Evolutionary conservation across 805 yeast species (phyloP).

Genomic region (Torulaspora microellipsoides): DNA sequence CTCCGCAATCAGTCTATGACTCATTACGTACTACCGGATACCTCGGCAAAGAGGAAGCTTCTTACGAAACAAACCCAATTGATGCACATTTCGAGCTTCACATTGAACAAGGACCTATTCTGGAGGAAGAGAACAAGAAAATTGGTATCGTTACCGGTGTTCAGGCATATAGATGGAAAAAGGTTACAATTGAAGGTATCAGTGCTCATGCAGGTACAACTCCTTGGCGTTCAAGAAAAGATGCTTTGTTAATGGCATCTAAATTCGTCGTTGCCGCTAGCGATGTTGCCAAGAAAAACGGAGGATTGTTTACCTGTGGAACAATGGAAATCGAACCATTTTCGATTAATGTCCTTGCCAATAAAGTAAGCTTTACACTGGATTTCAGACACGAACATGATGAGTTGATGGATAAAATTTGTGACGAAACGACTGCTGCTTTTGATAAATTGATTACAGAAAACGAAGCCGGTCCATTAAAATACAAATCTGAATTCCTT

Average conservation of each 20-base stretch:
- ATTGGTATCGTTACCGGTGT: conserved; percentile 63
- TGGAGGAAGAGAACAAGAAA: conserved; percentile 49
- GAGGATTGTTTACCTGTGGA: conserved; percentile 55
- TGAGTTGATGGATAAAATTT: conserved; percentile 36
- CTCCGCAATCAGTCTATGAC: conserved; percentile 43
- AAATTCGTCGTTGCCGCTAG: conserved; percentile 52
- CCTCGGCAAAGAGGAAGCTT: conserved; percentile 45
- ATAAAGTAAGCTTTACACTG: conserved; percentile 48
- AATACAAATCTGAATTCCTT: conserved; percentile 36
- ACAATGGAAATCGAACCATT: conserved; percentile 50
- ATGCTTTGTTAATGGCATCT: conserved; percentile 54
- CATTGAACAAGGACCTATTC: conserved; percentile 68
- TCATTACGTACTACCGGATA: conserved; percentile 59
- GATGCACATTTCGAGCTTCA: conserved; percentile 67
- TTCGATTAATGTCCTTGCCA: conserved; percentile 64
- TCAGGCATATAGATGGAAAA: conserved; percentile 59
- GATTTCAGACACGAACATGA: conserved; percentile 53
- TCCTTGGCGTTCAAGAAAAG: conserved; percentile 52
- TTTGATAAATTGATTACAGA: conserved; percentile 34
- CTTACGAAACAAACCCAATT: conserved; percentile 45
- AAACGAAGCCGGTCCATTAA: conserved; percentile 20
- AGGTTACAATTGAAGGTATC: conserved; percentile 48
- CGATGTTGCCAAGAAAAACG: conserved; percentile 45
- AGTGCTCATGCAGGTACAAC: conserved; percentile 71
- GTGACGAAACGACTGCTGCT: conserved; percentile 35